Evolutionary conservation across 2,329 filamentous ascomycete genomes (phyloP), one percentile per base, ranked within the genome.

Genomic region (Epichloe gansuensis): DNA sequence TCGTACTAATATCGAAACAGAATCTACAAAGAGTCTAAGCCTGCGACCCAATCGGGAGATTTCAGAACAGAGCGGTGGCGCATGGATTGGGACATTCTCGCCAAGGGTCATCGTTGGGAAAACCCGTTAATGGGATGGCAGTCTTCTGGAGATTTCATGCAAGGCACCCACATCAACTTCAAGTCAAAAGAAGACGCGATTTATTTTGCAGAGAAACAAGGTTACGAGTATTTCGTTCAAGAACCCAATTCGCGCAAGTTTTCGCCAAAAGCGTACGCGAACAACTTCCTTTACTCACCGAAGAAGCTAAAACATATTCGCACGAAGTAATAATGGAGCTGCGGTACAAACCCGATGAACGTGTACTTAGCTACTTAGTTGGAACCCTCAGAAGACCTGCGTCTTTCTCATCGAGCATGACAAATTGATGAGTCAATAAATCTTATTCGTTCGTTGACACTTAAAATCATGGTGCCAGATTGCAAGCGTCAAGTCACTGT

Each of bases 41-140:
- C 93, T n/a, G 91, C 93, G 38, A 96, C 91, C 44, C 93, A 98
- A 72, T 97, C 91, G 37, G 91, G 93, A 58, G 80, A 82, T 62
- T 95, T 88, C 86, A 83, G 88, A 66, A 75, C 80, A 52, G 82
- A 87, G 66, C 81, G 86, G 64, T 98, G 93, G 93, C 85, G 91
- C 49, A 94, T 98, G 90, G 93, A 98, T 69, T 98, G 93, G 93
- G 93, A 98, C 68, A 82, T 95, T 48, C 77, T 97, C 35, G 72
- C 78, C 62, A 96, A 94, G 75, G 93, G 93, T 56, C 88, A 96
- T 72, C 82, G 93, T 62, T 98, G 93, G 94, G 93, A 98, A 76
- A 98, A 98, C 73, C 88, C 86, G 46, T 73, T 98, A 68, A 98
- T 98, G 82, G 93, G 93, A 56, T 98, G 94, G 94, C 91, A 96